Evolutionary conservation across 2,329 filamentous ascomycete genomes (phyloP).

Genomic region (Colletotrichum incanum): DNA sequence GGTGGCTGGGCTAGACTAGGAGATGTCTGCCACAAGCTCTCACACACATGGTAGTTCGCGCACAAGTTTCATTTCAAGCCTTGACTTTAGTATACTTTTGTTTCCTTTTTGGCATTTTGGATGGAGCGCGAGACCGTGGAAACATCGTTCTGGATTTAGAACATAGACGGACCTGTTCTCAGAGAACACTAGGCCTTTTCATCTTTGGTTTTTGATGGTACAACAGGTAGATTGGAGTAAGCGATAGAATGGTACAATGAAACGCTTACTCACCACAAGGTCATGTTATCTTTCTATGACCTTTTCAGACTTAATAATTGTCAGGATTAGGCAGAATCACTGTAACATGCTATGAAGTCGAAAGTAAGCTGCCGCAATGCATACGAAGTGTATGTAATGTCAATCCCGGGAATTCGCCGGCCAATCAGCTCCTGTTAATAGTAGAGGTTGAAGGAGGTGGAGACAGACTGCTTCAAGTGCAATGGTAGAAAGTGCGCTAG

Average conservation of each 20-base stretch:
- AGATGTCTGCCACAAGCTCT: constrained; percentile 7
- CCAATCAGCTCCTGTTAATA: constrained; percentile 29
- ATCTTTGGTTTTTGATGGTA: not conserved
- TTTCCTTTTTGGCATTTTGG: not conserved
- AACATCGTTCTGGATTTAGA: not conserved
- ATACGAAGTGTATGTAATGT: constrained; percentile 28
- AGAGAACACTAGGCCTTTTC: not conserved
- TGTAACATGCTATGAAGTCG: not conserved
- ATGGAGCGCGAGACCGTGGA: not conserved
- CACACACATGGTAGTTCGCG: constrained; percentile 7
- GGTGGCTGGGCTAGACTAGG: constrained; percentile 73
- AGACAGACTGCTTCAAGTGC: constrained; percentile 27
- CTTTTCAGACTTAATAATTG: not conserved
- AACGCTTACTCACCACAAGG: constrained; percentile 2
- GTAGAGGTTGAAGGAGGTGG: constrained; percentile 29
- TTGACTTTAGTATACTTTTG: not conserved
- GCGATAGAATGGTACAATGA: constrained; percentile 7
- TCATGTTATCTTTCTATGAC: not conserved
- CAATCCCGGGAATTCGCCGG: constrained; percentile 5
- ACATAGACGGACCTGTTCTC: not conserved
- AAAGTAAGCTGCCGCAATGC: constrained; percentile 17
- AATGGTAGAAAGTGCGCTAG: constrained; percentile 24
- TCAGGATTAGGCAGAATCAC: not conserved
- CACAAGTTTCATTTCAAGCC: not conserved
- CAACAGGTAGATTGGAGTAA: not conserved